These are phyloP conservation scores for Triticum monococcum DNA, from an alignment of 176 grass and related monocot genomes.

Conservation along the genomic window DNA sequence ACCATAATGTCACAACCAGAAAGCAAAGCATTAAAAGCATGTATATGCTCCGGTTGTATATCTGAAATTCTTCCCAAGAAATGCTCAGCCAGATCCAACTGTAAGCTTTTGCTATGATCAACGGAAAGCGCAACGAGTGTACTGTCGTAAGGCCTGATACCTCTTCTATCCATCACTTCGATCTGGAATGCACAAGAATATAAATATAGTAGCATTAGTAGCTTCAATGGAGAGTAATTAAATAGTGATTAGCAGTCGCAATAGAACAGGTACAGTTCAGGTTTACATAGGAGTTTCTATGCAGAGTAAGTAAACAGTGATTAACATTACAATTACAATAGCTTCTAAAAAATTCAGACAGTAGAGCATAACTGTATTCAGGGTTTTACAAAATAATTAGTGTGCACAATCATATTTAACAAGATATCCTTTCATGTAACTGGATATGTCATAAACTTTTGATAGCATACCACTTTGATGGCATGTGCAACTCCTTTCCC, in stretches of 20 bases:
- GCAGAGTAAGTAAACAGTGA: background rate
- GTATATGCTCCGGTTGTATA: constrained; percentile 45
- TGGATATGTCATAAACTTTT: constrained; percentile 21
- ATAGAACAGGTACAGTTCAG: constrained; percentile 20
- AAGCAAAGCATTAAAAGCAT: constrained; percentile 64
- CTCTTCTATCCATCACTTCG: constrained; percentile 59
- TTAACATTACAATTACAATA: background rate
- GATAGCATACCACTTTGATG: constrained; percentile 64
- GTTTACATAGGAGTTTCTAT: background rate
- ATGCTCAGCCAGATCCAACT: constrained; percentile 73
- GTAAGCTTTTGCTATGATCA: constrained; percentile 55
- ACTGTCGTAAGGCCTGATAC: constrained; percentile 43
- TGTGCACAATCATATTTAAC: constrained; percentile 13
- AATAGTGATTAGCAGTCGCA: background rate
- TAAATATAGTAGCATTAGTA: constrained; percentile 8
- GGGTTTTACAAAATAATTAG: constrained; percentile 5
- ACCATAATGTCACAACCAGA: constrained; percentile 71
- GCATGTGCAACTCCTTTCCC: constrained; percentile 63
- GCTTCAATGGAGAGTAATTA: background rate
- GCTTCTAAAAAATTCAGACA: background rate
- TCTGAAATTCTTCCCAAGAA: constrained; percentile 65
- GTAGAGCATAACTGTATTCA: background rate
- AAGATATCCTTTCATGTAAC: constrained; percentile 3
- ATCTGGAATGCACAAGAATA: constrained; percentile 56
- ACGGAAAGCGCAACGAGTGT: constrained; percentile 64